Evolutionary conservation across 768 basidiomycete species (phyloP), one percentile per base, ranked within the genome.

Genomic region (Boletus huronensis): DNA sequence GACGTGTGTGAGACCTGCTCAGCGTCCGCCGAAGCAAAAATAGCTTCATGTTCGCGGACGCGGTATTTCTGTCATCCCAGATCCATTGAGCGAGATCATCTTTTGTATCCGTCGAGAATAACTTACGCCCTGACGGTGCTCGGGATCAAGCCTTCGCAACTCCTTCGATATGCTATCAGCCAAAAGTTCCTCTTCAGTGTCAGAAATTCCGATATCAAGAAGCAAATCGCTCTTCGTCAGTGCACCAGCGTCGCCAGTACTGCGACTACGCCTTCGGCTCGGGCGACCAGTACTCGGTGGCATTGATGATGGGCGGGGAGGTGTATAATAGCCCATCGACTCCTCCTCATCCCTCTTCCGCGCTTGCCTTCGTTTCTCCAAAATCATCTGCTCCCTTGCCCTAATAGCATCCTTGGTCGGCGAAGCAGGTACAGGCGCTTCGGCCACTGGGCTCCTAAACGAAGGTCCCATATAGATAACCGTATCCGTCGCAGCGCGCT

Each of bases 21-120:
- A 11, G 73, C 71, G 28, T 87, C 88, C 9, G 87, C 83, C 21
- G 85, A 84, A 9, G 93, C 93, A 61, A 90, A 90, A 35, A 96
- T 91, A 16, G 83, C 87, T 61, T 84, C 82, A 32, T 80, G 87
- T 69, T 95, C 87, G 26, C 87, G 83, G 42, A 98, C 78, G 31
- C 84, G 86, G 68, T 98, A 98, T 66, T 82, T 87, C 79, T 90
- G 74, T 66, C 45, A 46, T 48, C 50, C 45, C 51, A 21, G 25
- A 51, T 32, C 29, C 52, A 25, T 23, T 48, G 39, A 59, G 53
- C 31, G 28, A 61, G 6, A 41, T 41, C 38, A 13, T 19, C 3
- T 29, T 32, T 28, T 23, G 5, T 32, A 29, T 32, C 41, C 23
- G 1, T 64, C 34, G 16, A 32, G 46, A 34, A 43, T 14, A 17